Conservation (phyloP, 257 asterid species). For the Prunella vulgaris region DNA sequence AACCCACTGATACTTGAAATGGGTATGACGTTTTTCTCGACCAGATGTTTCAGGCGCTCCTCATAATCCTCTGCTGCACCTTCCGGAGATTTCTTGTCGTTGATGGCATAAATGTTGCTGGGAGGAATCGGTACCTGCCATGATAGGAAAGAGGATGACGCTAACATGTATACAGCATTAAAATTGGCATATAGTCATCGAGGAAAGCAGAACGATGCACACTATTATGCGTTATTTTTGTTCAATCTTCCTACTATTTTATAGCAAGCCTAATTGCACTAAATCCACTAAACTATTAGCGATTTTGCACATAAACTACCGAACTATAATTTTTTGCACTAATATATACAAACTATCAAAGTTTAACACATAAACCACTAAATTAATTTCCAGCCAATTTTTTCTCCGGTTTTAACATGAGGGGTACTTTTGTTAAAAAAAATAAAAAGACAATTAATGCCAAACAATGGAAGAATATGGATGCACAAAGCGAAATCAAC, state of each 20-base stretch:
- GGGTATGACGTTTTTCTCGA: slow-evolving; percentile 36
- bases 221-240: background rate
- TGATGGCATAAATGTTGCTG: slow-evolving; percentile 50
- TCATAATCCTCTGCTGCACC: slow-evolving; percentile 77
- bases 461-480: too few species aligned
- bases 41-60: slow-evolving; percentile 43
- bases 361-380: too few species aligned
- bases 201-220: background rate
- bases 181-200: background rate
- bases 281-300: too few species aligned
- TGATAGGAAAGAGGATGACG: background rate
- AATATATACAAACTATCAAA: too few species aligned
- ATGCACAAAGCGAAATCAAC: too few species aligned
- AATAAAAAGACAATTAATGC: too few species aligned
- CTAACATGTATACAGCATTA: background rate
- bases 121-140: slow-evolving; percentile 65
- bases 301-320: too few species aligned
- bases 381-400: too few species aligned
- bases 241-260: background rate
- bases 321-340: too few species aligned
- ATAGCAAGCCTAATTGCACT: too few species aligned
- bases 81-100: slow-evolving; percentile 51
- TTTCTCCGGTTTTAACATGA: too few species aligned
- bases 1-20: slow-evolving; percentile 43
- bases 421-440: too few species aligned